Evolutionary conservation across 1,284 basidiomycete genomes (phyloP).

Genomic region (Sutorius eximius): DNA sequence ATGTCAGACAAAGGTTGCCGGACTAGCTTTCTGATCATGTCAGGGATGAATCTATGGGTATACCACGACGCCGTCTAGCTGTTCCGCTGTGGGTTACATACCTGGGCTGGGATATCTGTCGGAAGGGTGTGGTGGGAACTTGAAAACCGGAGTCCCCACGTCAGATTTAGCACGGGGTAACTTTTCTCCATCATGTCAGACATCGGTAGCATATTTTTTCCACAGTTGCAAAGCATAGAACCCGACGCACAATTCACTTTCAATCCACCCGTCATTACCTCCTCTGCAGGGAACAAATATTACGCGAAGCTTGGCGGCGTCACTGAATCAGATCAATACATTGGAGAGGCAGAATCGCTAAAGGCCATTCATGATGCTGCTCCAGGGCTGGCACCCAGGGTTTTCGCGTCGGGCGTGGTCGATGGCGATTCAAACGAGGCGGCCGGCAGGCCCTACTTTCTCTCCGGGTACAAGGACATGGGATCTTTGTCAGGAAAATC

Average conservation of each 20-base stretch:
- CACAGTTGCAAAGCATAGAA: conserved; percentile 50
- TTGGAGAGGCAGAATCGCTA: conserved; percentile 74
- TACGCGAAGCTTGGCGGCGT: conserved; percentile 59
- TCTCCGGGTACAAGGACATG: conserved; percentile 74
- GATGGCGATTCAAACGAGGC: conserved; percentile 34
- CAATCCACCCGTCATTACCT: conserved; percentile 49
- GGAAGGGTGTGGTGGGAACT: neutral
- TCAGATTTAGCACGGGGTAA: conserved; percentile 1
- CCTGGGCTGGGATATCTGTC: neutral
- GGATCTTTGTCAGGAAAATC: conserved; percentile 45
- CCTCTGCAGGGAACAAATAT: conserved; percentile 58
- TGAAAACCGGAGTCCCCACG: neutral
- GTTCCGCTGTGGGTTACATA: neutral
- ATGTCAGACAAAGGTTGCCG: neutral
- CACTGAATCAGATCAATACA: conserved; percentile 61
- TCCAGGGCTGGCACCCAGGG: conserved; percentile 64
- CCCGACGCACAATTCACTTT: conserved; percentile 48
- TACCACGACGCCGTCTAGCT: neutral
- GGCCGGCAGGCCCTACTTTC: conserved; percentile 58
- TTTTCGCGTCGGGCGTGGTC: conserved; percentile 53
- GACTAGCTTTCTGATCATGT: neutral
- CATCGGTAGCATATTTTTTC: conserved; percentile 38
- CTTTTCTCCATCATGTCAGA: conserved; percentile 19
- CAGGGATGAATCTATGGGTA: neutral
- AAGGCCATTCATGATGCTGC: conserved; percentile 62